These are phyloP conservation scores for Wilcoxina mikolae DNA, from an alignment of 495 filamentous ascomycete genomes.

Conservation along the genomic window DNA sequence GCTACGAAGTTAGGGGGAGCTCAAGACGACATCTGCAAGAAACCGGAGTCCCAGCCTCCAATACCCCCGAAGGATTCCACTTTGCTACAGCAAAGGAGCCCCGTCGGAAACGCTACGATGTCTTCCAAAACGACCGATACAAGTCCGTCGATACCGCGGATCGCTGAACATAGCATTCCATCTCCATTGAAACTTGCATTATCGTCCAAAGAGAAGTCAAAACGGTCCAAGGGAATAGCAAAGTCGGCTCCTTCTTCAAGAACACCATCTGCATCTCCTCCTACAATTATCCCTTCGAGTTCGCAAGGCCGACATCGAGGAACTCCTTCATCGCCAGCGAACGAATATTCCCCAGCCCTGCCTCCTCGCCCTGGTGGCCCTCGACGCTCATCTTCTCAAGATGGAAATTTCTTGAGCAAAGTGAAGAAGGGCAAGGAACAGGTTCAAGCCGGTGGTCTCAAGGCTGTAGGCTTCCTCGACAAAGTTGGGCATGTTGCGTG, in stretches of 20 bases:
- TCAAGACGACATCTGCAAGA: not conserved
- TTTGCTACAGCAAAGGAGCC: not conserved
- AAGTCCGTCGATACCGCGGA: not conserved
- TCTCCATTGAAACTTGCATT: not conserved
- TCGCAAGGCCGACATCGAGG: not conserved
- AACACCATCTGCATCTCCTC: not conserved
- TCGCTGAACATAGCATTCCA: not conserved
- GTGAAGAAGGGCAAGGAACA: slow-evolving; percentile 25
- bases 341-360: slow-evolving; percentile 16
- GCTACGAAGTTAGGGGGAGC: not conserved
- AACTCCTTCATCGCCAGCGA: slow-evolving; percentile 19
- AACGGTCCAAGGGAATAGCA: slow-evolving; percentile 13
- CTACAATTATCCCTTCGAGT: not conserved
- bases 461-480: slow-evolving; percentile 25
- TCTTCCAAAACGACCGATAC: not conserved
- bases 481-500: slow-evolving; percentile 26
- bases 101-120: not conserved
- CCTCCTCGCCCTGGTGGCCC: slow-evolving; percentile 19
- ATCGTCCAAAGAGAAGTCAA: slow-evolving; percentile 2
- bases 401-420: slow-evolving; percentile 25
- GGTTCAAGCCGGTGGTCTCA: slow-evolving; percentile 21
- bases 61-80: not conserved
- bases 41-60: not conserved
- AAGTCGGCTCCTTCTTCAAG: slow-evolving; percentile 6
- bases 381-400: slow-evolving; percentile 24